A percentile compares a stretch with the other conserved stretches of the same genome.
phyloP scores from a whole-genome alignment of 2,329 filamentous ascomycete genomes.

The Orbilia ellipsospora region DNA sequence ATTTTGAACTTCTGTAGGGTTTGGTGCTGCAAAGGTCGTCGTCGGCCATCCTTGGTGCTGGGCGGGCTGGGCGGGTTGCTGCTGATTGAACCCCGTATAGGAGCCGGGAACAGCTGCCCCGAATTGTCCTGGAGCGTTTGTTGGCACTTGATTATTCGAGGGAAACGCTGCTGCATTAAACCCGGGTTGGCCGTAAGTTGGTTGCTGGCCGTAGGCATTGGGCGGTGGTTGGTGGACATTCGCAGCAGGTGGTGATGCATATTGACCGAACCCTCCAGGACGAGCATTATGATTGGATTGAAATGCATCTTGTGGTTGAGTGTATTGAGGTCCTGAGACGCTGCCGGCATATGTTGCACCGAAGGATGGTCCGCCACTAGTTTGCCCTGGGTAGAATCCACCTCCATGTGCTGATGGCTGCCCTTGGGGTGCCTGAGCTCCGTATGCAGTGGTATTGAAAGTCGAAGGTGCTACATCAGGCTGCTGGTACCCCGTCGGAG shows the following conservation, averaged over 20 bases:
- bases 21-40: conserved; percentile 14
- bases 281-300: conserved; percentile 36
- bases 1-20: conserved; percentile 37
- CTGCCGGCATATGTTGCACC: conserved; percentile 52
- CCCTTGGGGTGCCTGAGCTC: conserved; percentile 25
- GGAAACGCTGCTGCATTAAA: conserved; percentile 36
- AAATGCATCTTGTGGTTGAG: conserved; percentile 39
- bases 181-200: conserved; percentile 29
- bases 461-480: conserved; percentile 26
- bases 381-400: conserved; percentile 46
- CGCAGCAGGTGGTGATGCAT: conserved; percentile 44
- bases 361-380: conserved; percentile 27
- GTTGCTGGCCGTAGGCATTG: conserved; percentile 38
- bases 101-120: conserved; percentile 34
- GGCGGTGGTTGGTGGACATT: conserved; percentile 42
- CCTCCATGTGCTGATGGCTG: conserved; percentile 28
- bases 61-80: conserved; percentile 29
- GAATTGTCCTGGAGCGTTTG: conserved; percentile 16
- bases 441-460: conserved; percentile 37
- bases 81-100: conserved; percentile 32
- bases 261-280: conserved; percentile 39
- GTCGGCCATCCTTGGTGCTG: conserved; percentile 50
- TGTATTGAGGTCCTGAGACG: conserved; percentile 45
- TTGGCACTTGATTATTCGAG: conserved; percentile 20
- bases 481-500: conserved; percentile 39